phyloP scores from a whole-genome alignment of 768 basidiomycete genomes.

The Phallus indusiatus region DNA sequence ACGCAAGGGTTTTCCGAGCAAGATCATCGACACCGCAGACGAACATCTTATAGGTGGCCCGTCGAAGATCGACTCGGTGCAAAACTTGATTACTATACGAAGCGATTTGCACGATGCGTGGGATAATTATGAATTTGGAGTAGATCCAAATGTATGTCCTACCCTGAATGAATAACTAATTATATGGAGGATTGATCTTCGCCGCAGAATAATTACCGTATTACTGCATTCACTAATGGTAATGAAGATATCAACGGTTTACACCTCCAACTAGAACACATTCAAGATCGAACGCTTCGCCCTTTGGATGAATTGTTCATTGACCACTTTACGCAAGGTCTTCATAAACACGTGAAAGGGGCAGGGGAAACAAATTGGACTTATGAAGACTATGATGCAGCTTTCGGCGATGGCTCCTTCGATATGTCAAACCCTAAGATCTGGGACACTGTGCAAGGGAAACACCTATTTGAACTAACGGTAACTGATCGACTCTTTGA shows the following conservation, averaged over 20 bases:
- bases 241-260: conserved; percentile 20
- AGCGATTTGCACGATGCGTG: conserved; percentile 19
- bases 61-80: conserved; percentile 18
- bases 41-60: conserved; percentile 10
- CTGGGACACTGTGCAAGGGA: too few species aligned
- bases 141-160: conserved; percentile 19
- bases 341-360: conserved; percentile 27
- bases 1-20: conserved; percentile 15
- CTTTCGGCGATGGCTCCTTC: too few species aligned
- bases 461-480: too few species aligned
- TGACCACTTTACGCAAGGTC: conserved; percentile 25
- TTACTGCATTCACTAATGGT: conserved; percentile 22
- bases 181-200: not conserved
- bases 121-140: conserved; percentile 21
- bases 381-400: conserved; percentile 9
- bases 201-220: conserved; percentile 22
- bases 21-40: conserved; percentile 16
- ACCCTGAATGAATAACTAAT: not conserved
- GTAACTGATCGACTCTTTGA: too few species aligned
- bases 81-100: conserved; percentile 20
- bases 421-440: too few species aligned
- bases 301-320: conserved; percentile 25
- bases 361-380: conserved; percentile 22
- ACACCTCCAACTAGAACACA: conserved; percentile 21
- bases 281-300: conserved; percentile 19